Evolutionary conservation across 495 filamentous ascomycete genomes (phyloP), one percentile per base, ranked within the genome.

Genomic region (Achaetomiella virescens): DNA sequence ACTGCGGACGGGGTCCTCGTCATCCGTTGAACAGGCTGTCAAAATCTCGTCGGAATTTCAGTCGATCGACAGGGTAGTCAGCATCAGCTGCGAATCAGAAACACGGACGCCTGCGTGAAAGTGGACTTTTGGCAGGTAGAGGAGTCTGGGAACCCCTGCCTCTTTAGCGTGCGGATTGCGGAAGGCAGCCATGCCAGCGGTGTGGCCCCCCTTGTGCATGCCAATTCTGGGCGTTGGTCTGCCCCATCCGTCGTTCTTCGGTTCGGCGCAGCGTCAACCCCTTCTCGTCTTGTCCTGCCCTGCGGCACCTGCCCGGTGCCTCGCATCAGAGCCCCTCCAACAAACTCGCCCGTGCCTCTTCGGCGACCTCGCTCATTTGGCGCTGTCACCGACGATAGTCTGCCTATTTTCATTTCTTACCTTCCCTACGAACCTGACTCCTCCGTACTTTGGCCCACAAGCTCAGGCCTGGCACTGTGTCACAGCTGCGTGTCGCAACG

Each of bases 391-490:
- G 63, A 65, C 65, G 54, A 47, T 65, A 71, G 68, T 72, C 66
- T 57, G 67, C 66, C 67, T 70, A 69, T 70, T 70, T 69, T 50
- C 49, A 48, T 48, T 54, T 40, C 29, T 41, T 35, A 20, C 45
- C 12, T n/a, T 4, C 55, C 46, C 27, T 9, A 31, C 27, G 27
- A 9, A 4, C 27, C 27, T 4, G 4, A 4, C 27, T 31, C 27
- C 27, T 31, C 27, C 27, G 27, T 31, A 31, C 27, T 9, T 31
- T 31, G 27, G 27, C 27, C 27, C 27, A 4, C 35, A 25, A 38
- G 58, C 59, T 63, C 66, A 66, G 66, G 59, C 58, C 61, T 62
- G 61, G 67, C 67, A 66, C 55, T 58, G 62, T 69, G 64, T 64
- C 64, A 66, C 62, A 59, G 61, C 63, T 51, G 67, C 70, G 70